Evolutionary conservation across 2,329 filamentous ascomycete species (phyloP), one percentile per base, ranked within the genome.

Genomic region (Biscogniauxia mediterranea): DNA sequence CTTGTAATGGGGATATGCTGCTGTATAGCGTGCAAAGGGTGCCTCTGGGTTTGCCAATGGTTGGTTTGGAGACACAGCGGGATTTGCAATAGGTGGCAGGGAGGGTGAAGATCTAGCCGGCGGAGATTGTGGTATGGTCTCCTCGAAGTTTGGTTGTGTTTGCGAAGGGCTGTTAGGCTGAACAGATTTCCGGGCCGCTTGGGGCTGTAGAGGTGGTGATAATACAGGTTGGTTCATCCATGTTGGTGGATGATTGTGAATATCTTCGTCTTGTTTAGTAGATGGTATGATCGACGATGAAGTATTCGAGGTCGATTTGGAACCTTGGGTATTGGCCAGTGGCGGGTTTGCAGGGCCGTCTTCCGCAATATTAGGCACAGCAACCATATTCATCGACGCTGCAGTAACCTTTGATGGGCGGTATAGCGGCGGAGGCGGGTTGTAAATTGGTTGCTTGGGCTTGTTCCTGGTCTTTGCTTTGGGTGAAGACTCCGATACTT

Each of bases 1-100:
- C 13, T 56, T 64, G 32, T 76, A 76, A 23, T 49, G 61, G 6
- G 69, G 69, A 56, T 76, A 76, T 8, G 69, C 67, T 21, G 61
- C 50, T 32, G 60, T 68, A 55, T 71, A 76, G 17, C 61, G 66
- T 17, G 64, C 60, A 32, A 73, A 76, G 6, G 73, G 71, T 25
- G 65, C 57, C 50, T 52, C 59, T 4, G 52, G 58, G 28, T 32
- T 32, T 19, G 58, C 19, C 13, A 56, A 9, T 46, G 15, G 23
- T 46, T 20, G 55, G 57, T 19, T 57, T 58, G 11, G 51, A 7
- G 13, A 11, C 15, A 38, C 21, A n/a, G 5, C 52, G 54, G 46
- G 57, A 32, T 42, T 52, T 8, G 13, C 1, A 11, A n/a, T 46
- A 5, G 38, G 38, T 46, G 38, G 13, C 11, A 46, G 11, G 38